Conservation (phyloP, 1,284 basidiomycete genomes). For the Vanrija humicola region DNA sequence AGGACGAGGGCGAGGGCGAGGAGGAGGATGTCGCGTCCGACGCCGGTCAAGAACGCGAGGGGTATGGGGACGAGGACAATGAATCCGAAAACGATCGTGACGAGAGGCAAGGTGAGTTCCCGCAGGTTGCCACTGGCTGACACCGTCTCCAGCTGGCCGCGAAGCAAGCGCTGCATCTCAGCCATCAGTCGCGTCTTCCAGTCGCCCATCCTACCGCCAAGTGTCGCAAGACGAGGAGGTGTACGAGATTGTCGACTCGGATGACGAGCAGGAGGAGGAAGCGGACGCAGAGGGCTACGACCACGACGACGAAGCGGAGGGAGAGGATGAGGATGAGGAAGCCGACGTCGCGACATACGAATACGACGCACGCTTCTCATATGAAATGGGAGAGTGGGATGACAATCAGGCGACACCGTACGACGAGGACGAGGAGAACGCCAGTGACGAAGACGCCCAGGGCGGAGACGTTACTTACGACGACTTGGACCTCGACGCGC, state of each 20-base stretch:
- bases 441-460: not conserved
- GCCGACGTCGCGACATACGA: not conserved
- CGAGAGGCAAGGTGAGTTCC: not conserved
- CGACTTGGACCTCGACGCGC: too few species aligned
- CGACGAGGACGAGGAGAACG: slow-evolving; percentile 1
- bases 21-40: not conserved
- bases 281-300: not conserved
- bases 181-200: not conserved
- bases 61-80: not conserved
- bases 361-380: too few species aligned
- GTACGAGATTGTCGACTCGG: slow-evolving; percentile 1
- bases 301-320: not conserved
- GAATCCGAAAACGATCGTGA: not conserved
- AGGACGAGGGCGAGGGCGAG: not conserved
- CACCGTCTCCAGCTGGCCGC: not conserved
- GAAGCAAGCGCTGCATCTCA: too few species aligned
- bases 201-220: not conserved
- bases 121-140: too few species aligned
- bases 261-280: slow-evolving; percentile 9
- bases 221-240: slow-evolving; percentile 2
- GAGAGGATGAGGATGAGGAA: not conserved
- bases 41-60: not conserved
- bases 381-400: not conserved
- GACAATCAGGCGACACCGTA: slow-evolving; percentile 4
- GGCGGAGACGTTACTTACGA: not conserved